phyloP scores from a whole-genome alignment of 306 rosid species.

The Prunus mume region DNA sequence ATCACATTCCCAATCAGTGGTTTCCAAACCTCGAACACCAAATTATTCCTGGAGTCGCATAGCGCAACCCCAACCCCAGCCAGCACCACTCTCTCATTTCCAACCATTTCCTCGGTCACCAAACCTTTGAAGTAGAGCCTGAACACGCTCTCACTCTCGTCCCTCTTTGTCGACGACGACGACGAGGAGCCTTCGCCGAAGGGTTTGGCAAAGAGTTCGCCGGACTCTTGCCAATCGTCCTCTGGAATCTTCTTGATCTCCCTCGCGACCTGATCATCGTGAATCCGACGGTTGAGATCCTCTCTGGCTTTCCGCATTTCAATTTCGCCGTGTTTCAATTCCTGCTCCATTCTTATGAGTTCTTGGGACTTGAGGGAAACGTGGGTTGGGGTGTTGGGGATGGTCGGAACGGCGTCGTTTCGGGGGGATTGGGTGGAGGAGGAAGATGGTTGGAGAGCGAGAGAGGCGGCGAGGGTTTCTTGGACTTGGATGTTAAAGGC shows the following conservation, averaged over 20 bases:
- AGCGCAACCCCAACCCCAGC: constrained; percentile 71
- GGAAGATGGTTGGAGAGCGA: constrained; percentile 37
- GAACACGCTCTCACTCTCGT: constrained; percentile 20
- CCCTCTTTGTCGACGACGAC: neutral
- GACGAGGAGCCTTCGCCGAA: constrained; percentile 51
- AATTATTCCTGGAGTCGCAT: constrained; percentile 36
- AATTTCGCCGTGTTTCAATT: constrained; percentile 32
- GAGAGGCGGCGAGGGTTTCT: constrained; percentile 62
- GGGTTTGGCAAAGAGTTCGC: constrained; percentile 39
- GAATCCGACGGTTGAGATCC: constrained; percentile 48
- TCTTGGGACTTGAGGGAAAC: neutral
- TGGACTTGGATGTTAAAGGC: constrained; percentile 58
- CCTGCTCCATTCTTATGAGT: constrained; percentile 19
- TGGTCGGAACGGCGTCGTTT: neutral
- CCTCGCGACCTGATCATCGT: constrained; percentile 39
- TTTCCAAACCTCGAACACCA: constrained; percentile 43
- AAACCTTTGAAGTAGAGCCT: constrained; percentile 65
- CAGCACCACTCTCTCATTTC: constrained; percentile 19
- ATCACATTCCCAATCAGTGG: constrained; percentile 37
- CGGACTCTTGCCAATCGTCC: constrained; percentile 40
- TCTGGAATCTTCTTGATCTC: constrained; percentile 37
- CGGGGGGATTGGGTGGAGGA: constrained; percentile 21
- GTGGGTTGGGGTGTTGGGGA: neutral
- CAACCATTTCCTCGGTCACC: constrained; percentile 45
- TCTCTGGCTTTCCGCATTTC: constrained; percentile 29